Conservation (phyloP, 2,329 filamentous ascomycete species). For the Botrytis porri region DNA sequence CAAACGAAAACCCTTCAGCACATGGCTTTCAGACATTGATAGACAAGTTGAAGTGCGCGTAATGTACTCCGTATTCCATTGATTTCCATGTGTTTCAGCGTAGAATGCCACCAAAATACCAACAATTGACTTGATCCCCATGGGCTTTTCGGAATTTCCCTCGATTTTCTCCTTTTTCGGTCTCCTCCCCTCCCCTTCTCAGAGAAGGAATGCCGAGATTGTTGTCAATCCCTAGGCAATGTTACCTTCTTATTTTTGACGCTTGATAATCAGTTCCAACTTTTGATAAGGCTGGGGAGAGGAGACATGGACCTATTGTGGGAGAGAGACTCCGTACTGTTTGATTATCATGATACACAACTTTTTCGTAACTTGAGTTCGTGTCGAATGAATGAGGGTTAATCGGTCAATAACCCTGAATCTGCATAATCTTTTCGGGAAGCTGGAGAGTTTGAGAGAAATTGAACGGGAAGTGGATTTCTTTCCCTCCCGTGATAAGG, state of each 20-base stretch:
- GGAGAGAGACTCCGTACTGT: neutral
- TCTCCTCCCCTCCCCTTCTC: neutral
- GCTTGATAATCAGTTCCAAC: neutral
- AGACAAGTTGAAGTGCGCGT: neutral
- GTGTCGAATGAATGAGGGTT: constrained; percentile 5
- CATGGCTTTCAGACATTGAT: neutral
- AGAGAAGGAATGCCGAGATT: neutral
- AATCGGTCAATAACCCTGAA: neutral
- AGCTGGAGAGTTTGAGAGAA: neutral
- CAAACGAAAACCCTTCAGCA: neutral
- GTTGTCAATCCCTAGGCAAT: neutral
- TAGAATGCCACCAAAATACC: neutral
- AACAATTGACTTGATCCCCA: neutral
- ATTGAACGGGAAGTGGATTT: constrained; percentile 12
- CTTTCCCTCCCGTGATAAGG: constrained; percentile 6
- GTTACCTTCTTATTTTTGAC: neutral
- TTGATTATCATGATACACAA: neutral
- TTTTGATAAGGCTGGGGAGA: neutral
- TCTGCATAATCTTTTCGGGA: constrained; percentile 7
- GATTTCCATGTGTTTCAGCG: neutral
- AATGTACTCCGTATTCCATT: neutral
- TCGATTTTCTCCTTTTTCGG: neutral
- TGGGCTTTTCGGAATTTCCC: neutral
- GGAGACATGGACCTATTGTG: neutral
- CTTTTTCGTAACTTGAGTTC: neutral